phyloP scores from a whole-genome alignment of 768 basidiomycete species.

The Boletellus ananas region DNA sequence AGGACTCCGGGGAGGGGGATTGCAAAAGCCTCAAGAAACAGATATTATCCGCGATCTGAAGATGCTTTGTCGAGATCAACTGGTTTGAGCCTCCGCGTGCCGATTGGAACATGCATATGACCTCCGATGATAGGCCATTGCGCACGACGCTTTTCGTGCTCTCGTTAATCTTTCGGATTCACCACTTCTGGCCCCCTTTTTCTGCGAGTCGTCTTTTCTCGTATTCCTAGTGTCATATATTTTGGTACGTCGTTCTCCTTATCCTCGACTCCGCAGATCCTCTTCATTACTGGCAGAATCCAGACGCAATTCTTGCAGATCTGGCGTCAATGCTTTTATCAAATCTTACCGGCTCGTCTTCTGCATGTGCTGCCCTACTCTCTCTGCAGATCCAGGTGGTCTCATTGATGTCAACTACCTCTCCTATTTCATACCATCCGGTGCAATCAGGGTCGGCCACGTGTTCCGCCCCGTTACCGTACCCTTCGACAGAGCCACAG shows the following conservation, averaged over 20 bases:
- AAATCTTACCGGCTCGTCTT: constrained; percentile 79
- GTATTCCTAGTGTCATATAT: constrained; percentile 86
- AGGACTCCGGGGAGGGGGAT: constrained; percentile 52
- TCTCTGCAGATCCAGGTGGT: constrained; percentile 65
- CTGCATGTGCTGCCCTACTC: constrained; percentile 61
- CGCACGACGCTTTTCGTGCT: constrained; percentile 93
- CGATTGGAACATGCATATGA: constrained; percentile 14
- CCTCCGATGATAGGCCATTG: constrained; percentile 56
- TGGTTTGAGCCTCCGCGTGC: constrained; percentile 45
- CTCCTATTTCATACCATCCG: constrained; percentile 63
- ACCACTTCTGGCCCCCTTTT: constrained; percentile 55
- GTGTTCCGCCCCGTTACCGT: constrained; percentile 67
- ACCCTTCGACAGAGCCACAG: constrained; percentile 50
- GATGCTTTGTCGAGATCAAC: constrained; percentile 82
- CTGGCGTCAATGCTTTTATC: constrained; percentile 96
- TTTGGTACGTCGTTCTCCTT: constrained; percentile 53
- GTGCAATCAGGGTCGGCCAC: constrained; percentile 78
- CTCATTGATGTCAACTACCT: constrained; percentile 34
- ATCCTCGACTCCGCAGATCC: constrained; percentile 3
- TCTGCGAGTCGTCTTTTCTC: constrained; percentile 73
- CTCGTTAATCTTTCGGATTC: constrained; percentile 92
- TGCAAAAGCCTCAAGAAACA: constrained; percentile 58
- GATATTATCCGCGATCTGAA: constrained; percentile 78
- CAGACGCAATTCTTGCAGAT: constrained; percentile 88
- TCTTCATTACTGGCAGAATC: constrained; percentile 52